Conservation (phyloP, 345 rosid genomes). For the Salix viminalis region DNA sequence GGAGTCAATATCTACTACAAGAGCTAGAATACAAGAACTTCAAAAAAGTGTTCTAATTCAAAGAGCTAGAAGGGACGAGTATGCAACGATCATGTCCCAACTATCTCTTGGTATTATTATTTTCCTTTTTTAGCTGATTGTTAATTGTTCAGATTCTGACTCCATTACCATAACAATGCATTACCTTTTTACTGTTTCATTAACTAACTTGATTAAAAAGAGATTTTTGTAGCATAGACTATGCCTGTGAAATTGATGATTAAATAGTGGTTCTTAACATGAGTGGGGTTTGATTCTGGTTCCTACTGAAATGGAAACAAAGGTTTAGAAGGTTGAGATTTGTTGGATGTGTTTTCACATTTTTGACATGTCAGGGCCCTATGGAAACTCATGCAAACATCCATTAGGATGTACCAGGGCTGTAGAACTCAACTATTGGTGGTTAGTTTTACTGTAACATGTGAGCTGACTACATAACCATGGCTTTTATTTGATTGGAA, state of each 20-base stretch:
- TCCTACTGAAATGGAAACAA: not conserved
- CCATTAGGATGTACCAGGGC: not conserved
- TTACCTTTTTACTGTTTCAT: not conserved
- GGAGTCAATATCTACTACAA: slow-evolving; percentile 59
- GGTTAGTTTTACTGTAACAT: not conserved
- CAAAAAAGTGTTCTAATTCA: slow-evolving; percentile 49
- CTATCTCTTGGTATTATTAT: slow-evolving; percentile 48
- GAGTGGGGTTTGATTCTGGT: not conserved
- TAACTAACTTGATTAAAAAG: not conserved
- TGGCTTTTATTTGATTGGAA: not conserved
- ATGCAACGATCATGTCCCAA: slow-evolving; percentile 45
- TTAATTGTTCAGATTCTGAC: not conserved
- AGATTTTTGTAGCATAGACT: not conserved
- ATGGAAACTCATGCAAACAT: not conserved
- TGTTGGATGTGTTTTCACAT: not conserved
- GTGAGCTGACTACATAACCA: not conserved
- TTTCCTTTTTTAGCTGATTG: slow-evolving; percentile 1
- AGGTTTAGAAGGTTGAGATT: slow-evolving; percentile 1
- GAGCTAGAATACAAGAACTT: slow-evolving; percentile 55
- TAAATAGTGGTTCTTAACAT: not conserved
- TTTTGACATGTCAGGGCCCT: not conserved
- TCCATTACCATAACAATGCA: not conserved
- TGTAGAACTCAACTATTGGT: not conserved
- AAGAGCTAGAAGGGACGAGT: slow-evolving; percentile 64
- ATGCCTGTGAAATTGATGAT: not conserved